Percentiles rank a stretch among this genome's conserved stretches.
Evolutionary conservation across 805 yeast genomes (phyloP).

Genomic region (Huiozyma sinensis): DNA sequence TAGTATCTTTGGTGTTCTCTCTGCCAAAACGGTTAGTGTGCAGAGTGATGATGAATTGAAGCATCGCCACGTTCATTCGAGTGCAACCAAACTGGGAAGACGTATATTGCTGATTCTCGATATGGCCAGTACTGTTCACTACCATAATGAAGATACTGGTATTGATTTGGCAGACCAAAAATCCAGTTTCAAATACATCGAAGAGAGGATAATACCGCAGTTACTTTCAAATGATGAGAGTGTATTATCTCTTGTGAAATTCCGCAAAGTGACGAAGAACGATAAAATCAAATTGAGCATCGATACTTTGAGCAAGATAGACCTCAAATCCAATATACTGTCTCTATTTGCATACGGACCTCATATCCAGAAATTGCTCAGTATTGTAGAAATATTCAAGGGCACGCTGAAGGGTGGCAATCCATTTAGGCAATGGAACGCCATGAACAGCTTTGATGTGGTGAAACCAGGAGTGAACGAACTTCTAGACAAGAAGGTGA

Average conservation of each 20-base stretch:
- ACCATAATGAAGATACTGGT: constrained; percentile 5
- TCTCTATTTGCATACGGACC: constrained; percentile 20
- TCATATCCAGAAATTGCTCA: constrained; percentile 20
- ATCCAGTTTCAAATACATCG: constrained; percentile 10
- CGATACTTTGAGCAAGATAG: constrained; percentile 6
- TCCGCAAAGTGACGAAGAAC: constrained; percentile 12
- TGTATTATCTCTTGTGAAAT: neutral
- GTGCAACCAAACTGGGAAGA: too few relatives aligned
- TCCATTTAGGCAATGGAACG: constrained; percentile 16
- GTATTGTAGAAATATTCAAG: constrained; percentile 19
- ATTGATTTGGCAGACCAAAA: constrained; percentile 8
- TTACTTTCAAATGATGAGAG: constrained; percentile 4
- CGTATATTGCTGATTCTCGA: neutral
- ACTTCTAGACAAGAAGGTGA: constrained; percentile 15
- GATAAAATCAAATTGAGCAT: constrained; percentile 14
- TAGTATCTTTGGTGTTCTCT: neutral
- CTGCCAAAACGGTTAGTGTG: neutral
- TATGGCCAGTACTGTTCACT: constrained; percentile 5
- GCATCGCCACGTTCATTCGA: too few relatives aligned
- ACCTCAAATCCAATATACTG: neutral
- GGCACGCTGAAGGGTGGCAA: constrained; percentile 1
- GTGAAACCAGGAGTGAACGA: constrained; percentile 19
- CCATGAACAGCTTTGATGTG: constrained; percentile 11
- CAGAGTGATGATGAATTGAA: neutral
- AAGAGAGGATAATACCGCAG: constrained; percentile 11